Conservation (phyloP, 2,329 filamentous ascomycete genomes). For the Penicillium thymicola region DNA sequence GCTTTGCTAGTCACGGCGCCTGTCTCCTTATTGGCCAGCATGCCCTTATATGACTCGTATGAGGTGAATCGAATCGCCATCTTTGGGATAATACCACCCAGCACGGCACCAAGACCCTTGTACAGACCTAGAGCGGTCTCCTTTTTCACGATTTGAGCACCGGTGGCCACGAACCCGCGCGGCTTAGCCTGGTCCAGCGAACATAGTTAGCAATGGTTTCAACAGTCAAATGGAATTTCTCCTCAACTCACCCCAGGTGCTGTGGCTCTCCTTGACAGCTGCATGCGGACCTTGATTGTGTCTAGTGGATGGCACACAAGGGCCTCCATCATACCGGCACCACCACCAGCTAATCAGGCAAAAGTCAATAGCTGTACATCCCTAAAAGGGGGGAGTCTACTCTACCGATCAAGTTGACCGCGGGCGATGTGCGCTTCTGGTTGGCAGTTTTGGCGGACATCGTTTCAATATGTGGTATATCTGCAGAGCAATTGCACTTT, state of each 20-base stretch:
- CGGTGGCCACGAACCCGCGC: conserved; percentile 84
- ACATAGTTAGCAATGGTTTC: conserved; percentile 10
- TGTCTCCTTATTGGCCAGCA: conserved; percentile 66
- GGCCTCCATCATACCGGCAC: conserved; percentile 99
- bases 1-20: conserved; percentile 66
- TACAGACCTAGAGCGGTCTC: conserved; percentile 93
- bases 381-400: conserved; percentile 13
- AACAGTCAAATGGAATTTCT: not conserved
- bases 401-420: conserved; percentile 86
- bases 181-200: conserved; percentile 56
- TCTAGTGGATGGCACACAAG: conserved; percentile 95
- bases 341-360: conserved; percentile 72
- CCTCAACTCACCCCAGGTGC: conserved; percentile 65
- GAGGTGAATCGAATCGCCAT: conserved; percentile 99
- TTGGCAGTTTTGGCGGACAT: conserved; percentile 62
- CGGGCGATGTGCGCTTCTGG: conserved; percentile 74
- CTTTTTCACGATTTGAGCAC: conserved; percentile 77
- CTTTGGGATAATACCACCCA: conserved; percentile 96
- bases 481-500: conserved; percentile 2
- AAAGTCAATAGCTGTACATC: conserved; percentile 15
- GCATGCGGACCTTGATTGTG: conserved; percentile 99
- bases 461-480: conserved; percentile 16
- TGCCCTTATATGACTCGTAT: conserved; percentile 91
- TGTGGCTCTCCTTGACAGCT: conserved; percentile 82
- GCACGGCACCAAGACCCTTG: conserved; percentile 94